Conservation (phyloP, 225 moss, liverwort and hornwort species). For the Rhytidiadelphus loreus region DNA sequence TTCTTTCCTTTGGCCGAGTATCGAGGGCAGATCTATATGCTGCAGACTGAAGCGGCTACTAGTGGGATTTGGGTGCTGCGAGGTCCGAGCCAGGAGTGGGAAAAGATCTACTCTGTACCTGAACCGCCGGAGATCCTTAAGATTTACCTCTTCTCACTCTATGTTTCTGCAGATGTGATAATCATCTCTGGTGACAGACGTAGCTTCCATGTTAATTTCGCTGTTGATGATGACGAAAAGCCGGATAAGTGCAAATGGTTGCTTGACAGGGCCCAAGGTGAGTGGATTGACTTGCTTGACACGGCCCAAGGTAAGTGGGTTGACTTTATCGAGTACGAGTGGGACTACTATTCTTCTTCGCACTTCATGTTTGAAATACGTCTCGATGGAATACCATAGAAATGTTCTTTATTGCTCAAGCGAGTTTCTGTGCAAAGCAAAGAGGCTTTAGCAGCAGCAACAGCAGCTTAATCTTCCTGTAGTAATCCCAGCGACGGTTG, state of each 20-base stretch:
- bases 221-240: neutral
- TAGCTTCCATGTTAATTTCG: neutral
- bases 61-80: constrained; percentile 12
- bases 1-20: constrained; percentile 7
- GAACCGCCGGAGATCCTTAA: neutral
- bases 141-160: constrained; percentile 2
- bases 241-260: neutral
- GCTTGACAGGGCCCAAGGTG: neutral
- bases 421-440: neutral
- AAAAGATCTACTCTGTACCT: constrained; percentile 8
- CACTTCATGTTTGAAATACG: constrained; percentile 5
- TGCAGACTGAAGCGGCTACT: neutral
- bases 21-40: constrained; percentile 7
- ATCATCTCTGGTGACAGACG: neutral
- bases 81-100: neutral
- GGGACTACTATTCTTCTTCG: neutral
- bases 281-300: constrained; percentile 3
- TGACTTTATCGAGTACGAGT: neutral
- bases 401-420: neutral
- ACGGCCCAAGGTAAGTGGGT: neutral
- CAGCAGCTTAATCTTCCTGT: neutral
- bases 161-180: constrained; percentile 5
- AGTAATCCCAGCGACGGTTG: neutral
- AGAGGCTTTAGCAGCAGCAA: neutral
- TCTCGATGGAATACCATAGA: constrained; percentile 6